These are phyloP conservation scores for Fusarium sp. DNA, from an alignment of 2,329 filamentous ascomycete genomes.

Conservation along the genomic window DNA sequence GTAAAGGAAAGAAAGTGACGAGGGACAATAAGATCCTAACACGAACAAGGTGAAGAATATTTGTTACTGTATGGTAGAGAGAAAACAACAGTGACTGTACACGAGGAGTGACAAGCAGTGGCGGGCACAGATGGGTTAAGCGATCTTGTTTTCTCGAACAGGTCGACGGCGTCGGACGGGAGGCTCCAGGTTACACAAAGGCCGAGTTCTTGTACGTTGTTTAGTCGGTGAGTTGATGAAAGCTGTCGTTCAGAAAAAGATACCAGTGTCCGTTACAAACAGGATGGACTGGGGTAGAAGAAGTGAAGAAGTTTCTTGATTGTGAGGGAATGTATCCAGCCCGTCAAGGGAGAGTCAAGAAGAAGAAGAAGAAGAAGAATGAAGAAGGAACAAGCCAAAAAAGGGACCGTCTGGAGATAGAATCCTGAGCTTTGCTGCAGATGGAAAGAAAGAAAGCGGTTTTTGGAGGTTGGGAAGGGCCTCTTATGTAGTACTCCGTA, in stretches of 20 bases:
- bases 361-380: constrained; percentile 16
- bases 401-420: constrained; percentile 29
- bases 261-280: constrained; percentile 36
- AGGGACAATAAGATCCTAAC: constrained; percentile 24
- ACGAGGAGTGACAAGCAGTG: constrained; percentile 34
- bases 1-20: constrained; percentile 34
- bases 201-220: constrained; percentile 24
- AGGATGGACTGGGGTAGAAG: not conserved
- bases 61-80: not conserved
- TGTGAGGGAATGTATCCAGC: constrained; percentile 41
- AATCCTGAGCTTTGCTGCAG: constrained; percentile 43
- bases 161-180: constrained; percentile 30
- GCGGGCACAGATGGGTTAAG: constrained; percentile 23
- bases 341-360: constrained; percentile 38
- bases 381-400: constrained; percentile 21
- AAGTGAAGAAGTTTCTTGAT: constrained; percentile 14
- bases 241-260: constrained; percentile 17
- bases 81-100: constrained; percentile 19
- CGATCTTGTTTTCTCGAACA: constrained; percentile 40
- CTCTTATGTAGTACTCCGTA: constrained; percentile 38
- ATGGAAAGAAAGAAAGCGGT: constrained; percentile 7
- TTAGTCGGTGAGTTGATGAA: constrained; percentile 22
- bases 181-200: constrained; percentile 30
- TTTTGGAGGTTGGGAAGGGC: constrained; percentile 26
- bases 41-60: constrained; percentile 27